Evolutionary conservation across 1,284 basidiomycete genomes (phyloP).

Genomic region (Schizophyllum amplum): DNA sequence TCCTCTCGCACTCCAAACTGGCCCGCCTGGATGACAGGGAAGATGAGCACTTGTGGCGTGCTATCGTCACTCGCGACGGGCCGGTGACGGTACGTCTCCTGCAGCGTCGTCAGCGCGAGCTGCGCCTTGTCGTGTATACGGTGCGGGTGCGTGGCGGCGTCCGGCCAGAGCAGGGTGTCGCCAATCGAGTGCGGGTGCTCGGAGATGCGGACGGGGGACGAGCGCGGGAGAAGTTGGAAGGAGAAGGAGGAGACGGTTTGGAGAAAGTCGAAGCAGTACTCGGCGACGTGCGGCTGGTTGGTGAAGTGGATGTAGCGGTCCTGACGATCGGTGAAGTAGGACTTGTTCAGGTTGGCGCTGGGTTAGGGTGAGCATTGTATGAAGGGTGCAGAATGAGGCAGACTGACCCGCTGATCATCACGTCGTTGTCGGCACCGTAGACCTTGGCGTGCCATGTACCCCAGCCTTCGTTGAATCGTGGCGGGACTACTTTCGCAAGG

Average conservation of each 20-base stretch:
- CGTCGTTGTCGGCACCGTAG: conserved; percentile 88
- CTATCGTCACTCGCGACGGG: conserved; percentile 9
- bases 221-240: conserved; percentile 47
- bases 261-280: conserved; percentile 82
- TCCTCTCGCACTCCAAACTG: conserved; percentile 80
- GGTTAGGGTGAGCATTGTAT: background rate
- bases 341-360: conserved; percentile 91
- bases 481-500: conserved; percentile 75
- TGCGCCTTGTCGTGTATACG: conserved; percentile 47
- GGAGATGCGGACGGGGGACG: conserved; percentile 3
- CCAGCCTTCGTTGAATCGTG: conserved; percentile 96
- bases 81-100: conserved; percentile 26
- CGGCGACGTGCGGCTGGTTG: conserved; percentile 54
- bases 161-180: conserved; percentile 49
- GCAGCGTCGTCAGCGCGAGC: conserved; percentile 40
- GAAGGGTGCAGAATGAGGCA: conserved; percentile 1
- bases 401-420: conserved; percentile 88
- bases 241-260: conserved; percentile 67
- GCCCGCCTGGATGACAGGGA: conserved; percentile 82
- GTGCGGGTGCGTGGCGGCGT: conserved; percentile 48
- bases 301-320: conserved; percentile 86
- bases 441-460: conserved; percentile 98
- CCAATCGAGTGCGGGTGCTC: conserved; percentile 22
- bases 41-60: conserved; percentile 47
- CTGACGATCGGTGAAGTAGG: conserved; percentile 93